These are phyloP conservation scores for Phoenix dactylifera DNA, from an alignment of 176 grass and related monocot genomes.

Conservation along the genomic window DNA sequence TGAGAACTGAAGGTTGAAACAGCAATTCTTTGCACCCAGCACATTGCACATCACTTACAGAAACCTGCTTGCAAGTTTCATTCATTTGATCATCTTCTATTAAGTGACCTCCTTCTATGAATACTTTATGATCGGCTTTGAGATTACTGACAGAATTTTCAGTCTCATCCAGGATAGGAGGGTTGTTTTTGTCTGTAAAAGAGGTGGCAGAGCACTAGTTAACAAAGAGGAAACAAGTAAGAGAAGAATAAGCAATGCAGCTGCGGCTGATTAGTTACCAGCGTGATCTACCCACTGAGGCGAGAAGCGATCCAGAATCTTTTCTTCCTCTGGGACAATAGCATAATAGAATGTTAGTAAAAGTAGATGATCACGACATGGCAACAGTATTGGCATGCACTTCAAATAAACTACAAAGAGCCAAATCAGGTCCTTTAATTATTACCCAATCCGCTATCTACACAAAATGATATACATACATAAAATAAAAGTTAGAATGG, in stretches of 20 bases:
- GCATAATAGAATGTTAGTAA: no score
- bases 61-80: conserved; percentile 33
- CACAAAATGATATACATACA: no score
- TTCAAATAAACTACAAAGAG: no score
- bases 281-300: conserved; percentile 52
- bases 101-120: conserved; percentile 14
- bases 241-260: neutral
- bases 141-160: conserved; percentile 18
- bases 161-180: conserved; percentile 1
- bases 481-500: no score
- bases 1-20: conserved; percentile 78
- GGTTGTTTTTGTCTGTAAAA: no score
- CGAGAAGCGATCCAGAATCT: conserved; percentile 24
- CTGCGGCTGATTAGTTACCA: conserved; percentile 35
- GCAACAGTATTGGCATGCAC: no score
- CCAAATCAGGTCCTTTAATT: no score
- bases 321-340: conserved; percentile 59
- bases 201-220: no score
- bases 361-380: no score
- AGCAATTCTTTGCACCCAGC: conserved; percentile 54
- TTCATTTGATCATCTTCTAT: conserved; percentile 10
- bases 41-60: conserved; percentile 54
- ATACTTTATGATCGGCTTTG: conserved; percentile 14
- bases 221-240: no score
- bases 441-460: no score